phyloP scores from a whole-genome alignment of 352 stramenopile genomes.

The Globisporangium barbulae region DNA sequence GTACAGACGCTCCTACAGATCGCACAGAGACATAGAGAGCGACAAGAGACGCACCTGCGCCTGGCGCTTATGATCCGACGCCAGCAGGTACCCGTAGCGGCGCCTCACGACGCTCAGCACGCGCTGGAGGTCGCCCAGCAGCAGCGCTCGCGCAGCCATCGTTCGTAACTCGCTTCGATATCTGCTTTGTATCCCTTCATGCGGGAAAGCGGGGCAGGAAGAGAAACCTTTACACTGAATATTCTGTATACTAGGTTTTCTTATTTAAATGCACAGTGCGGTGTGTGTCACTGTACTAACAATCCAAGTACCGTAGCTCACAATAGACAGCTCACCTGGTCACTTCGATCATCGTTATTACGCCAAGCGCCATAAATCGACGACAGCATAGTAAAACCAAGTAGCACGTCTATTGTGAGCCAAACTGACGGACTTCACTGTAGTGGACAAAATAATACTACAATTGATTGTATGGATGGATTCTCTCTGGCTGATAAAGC shows the following conservation, averaged over 20 bases:
- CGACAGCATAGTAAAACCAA: too few relatives aligned
- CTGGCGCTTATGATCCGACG: slow-evolving; percentile 9
- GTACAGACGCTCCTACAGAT: neutral
- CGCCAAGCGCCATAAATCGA: too few relatives aligned
- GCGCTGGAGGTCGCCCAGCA: slow-evolving; percentile 75
- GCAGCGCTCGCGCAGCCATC: slow-evolving; percentile 37
- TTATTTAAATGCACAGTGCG: neutral
- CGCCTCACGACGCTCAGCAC: slow-evolving; percentile 58
- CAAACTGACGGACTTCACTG: neutral
- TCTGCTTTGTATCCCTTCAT: neutral
- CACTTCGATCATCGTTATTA: too few relatives aligned
- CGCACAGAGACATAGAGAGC: neutral
- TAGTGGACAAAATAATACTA: neutral
- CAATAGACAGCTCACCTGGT: too few relatives aligned
- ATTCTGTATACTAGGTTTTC: neutral
- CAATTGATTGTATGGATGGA: neutral
- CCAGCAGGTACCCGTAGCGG: slow-evolving; percentile 52
- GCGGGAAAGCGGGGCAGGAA: neutral
- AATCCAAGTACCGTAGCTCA: too few relatives aligned
- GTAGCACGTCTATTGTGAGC: too few relatives aligned
- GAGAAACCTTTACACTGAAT: neutral
- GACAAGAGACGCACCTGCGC: slow-evolving; percentile 20
- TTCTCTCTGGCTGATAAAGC: neutral
- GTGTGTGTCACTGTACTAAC: neutral
- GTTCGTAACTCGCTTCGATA: neutral